A percentile compares a stretch with the other conserved stretches of the same genome.
phyloP scores from a whole-genome alignment of 495 filamentous ascomycete genomes.

The Hypoxylon fuscum region DNA sequence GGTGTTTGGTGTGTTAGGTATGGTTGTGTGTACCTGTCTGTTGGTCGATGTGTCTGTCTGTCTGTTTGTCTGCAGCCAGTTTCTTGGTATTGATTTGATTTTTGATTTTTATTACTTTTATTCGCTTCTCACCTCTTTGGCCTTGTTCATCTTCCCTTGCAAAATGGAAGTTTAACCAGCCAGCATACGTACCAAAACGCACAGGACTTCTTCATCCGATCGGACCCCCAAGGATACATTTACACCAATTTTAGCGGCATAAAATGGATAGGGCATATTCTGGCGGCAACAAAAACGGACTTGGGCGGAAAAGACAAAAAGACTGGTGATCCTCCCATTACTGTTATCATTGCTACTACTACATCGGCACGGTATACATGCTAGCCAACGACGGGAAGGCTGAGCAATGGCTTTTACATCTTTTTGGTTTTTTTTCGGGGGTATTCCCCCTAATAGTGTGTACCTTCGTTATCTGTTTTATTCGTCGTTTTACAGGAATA shows the following conservation, averaged over 20 bases:
- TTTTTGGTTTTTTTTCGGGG: constrained; percentile 22
- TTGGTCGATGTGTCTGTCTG: not conserved
- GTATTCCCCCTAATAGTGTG: constrained; percentile 20
- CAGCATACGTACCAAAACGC: constrained; percentile 6
- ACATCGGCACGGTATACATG: constrained; percentile 24
- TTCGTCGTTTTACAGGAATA: constrained; percentile 27
- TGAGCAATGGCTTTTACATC: constrained; percentile 26
- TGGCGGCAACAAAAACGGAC: constrained; percentile 22
- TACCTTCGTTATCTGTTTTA: constrained; percentile 12
- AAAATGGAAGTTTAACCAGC: constrained; percentile 1
- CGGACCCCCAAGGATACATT: constrained; percentile 16
- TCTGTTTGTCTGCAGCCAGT: constrained; percentile 6
- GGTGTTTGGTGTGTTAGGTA: constrained; percentile 19
- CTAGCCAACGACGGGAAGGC: constrained; percentile 10
- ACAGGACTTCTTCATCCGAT: constrained; percentile 16
- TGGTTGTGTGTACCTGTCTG: constrained; percentile 13
- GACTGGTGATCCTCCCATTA: constrained; percentile 14
- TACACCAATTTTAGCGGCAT: constrained; percentile 11
- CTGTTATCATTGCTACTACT: constrained; percentile 1
- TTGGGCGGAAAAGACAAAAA: constrained; percentile 30
- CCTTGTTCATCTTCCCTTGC: not conserved
- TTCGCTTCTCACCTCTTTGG: constrained; percentile 11
- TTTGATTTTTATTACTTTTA: too few relatives aligned
- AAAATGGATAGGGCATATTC: constrained; percentile 28
- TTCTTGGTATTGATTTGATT: not conserved